Conservation (phyloP, 2,329 filamentous ascomycete species). For the Biscogniauxia sp. region DNA sequence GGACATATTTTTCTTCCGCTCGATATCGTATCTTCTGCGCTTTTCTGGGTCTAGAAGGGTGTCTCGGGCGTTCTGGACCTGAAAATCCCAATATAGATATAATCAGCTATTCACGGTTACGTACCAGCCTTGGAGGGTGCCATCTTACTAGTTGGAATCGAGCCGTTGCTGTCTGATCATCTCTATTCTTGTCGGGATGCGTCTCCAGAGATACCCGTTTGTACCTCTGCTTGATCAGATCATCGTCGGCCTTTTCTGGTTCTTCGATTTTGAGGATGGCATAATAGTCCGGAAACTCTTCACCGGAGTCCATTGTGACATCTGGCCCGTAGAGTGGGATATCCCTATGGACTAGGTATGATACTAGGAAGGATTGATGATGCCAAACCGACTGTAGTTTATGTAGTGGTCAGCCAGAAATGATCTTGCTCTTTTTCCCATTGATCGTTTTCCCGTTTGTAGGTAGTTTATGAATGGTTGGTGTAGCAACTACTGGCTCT, state of each 20-base stretch:
- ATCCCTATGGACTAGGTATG: too few species aligned
- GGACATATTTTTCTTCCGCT: background rate
- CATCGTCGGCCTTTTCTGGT: background rate
- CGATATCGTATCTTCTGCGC: background rate
- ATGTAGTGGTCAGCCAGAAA: too few species aligned
- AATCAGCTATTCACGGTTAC: background rate
- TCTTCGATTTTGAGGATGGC: background rate
- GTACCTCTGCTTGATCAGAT: background rate
- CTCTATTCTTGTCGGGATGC: background rate
- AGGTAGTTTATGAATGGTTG: background rate
- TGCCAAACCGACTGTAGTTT: too few species aligned
- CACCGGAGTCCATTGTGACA: background rate
- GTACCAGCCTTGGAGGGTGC: background rate
- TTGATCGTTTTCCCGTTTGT: background rate
- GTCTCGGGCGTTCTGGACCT: background rate
- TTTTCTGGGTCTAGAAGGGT: background rate
- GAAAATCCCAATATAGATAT: background rate
- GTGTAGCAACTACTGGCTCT: too few species aligned
- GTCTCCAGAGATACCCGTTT: background rate
- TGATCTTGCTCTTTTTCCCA: too few species aligned
- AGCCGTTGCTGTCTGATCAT: background rate
- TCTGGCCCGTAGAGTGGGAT: too few species aligned
- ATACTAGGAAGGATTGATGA: too few species aligned
- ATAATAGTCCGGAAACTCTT: background rate
- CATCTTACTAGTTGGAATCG: background rate